These are phyloP conservation scores for Cunninghamia lanceolata DNA, from an alignment of 75 land plant genomes.

Conservation along the genomic window DNA sequence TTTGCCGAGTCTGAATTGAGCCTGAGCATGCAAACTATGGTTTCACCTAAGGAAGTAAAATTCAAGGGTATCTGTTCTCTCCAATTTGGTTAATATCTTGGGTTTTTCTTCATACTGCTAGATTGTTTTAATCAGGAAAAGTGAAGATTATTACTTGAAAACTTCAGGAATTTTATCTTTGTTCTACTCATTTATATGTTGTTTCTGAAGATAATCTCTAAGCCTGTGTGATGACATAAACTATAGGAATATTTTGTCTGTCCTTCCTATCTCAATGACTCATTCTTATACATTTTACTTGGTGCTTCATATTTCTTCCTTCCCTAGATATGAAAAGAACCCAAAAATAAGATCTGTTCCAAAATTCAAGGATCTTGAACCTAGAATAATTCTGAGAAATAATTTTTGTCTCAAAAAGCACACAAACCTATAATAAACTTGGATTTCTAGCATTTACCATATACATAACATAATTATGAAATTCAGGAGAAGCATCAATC, in stretches of 20 bases:
- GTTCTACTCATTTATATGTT: not conserved
- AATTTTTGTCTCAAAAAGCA: not conserved
- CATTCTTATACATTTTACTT: not conserved
- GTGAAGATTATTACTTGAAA: not conserved
- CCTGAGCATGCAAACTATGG: no score
- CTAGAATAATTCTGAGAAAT: not conserved
- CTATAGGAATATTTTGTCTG: not conserved
- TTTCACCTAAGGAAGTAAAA: not conserved
- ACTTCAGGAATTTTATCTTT: not conserved
- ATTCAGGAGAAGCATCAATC: not conserved
- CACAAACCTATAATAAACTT: not conserved
- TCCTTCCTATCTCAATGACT: not conserved
- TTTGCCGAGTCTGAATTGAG: no score
- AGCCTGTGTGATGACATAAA: not conserved
- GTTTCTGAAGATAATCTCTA: not conserved
- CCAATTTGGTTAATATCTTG: slow-evolving; percentile 1
- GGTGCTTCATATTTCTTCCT: not conserved
- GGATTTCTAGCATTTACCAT: not conserved
- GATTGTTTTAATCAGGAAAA: not conserved
- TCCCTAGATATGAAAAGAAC: not conserved
- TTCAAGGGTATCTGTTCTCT: not conserved
- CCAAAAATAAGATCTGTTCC: not conserved
- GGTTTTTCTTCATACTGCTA: not conserved
- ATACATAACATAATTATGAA: not conserved
- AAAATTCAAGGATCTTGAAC: not conserved